Evolutionary conservation across 2,329 filamentous ascomycete species (phyloP), one percentile per base, ranked within the genome.

Genomic region (Chaetomiaceae sp.): DNA sequence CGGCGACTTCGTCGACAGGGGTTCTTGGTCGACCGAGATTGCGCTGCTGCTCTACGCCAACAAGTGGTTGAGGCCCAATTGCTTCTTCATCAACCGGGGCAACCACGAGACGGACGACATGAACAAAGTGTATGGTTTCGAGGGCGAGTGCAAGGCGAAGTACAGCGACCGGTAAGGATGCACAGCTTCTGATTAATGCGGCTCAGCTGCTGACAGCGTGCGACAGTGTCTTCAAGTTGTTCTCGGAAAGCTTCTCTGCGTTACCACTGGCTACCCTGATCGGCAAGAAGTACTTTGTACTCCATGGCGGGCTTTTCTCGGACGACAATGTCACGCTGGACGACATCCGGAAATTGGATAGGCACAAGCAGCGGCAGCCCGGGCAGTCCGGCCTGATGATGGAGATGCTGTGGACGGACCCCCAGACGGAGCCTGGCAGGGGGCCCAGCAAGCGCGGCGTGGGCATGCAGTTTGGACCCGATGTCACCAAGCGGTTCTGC

Each of bases 381-480:
- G 93, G 93, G 26, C 93, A 98, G 66, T 72, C 86, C 39, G 93
- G 93, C 12, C 71, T 98, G 59, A 98, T 98, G 93, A 98, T 98
- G 93, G 93, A 98, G 69, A 98, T 98, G 93, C 78, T 98, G 38
- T 98, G 93, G 93, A 97, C 93, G 1, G 93, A 98, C 63, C 93
- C 93, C 3, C 93, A 98, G 65, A 77, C 86, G 0, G 76, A 82
- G 57, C 83, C 86, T 22, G 93, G 93, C 42, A 83, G 93, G 57
- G 88, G 90, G 8, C 93, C 93, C 36, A 95, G 89, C 73, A 98
- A 98, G 75, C 81, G 93, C 63, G 93, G 93, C 56, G 91, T 98
- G 17, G 93, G 93, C 42, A 79, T 97, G 69, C 90, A 97, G 64
- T 98, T 98, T 59, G 93, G 93, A 1, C 93, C 93, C 0, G 93